Evolutionary conservation across 164 flowering plant genomes (phyloP).

Genomic region (Chimonanthus praecox): DNA sequence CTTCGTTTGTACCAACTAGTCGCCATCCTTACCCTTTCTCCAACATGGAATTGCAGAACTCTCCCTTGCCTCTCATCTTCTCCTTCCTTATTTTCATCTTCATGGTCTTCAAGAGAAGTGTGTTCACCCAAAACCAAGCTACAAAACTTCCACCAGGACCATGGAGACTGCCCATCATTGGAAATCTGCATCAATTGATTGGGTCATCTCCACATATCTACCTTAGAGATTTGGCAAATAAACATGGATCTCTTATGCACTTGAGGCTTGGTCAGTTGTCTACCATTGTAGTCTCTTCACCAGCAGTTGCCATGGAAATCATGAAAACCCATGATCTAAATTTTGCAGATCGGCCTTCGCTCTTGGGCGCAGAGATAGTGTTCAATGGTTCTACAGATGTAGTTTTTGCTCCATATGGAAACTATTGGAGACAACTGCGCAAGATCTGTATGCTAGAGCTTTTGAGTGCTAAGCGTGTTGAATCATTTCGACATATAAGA

Average conservation of each 20-base stretch:
- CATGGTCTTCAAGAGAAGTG: too few species aligned
- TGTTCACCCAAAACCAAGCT: too few species aligned
- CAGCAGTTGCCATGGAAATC: constrained; percentile 16
- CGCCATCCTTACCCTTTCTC: too few species aligned
- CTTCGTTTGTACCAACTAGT: too few species aligned
- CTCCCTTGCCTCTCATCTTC: neutral
- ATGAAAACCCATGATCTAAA: constrained; percentile 20
- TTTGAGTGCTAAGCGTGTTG: constrained; percentile 23
- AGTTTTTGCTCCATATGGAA: constrained; percentile 29
- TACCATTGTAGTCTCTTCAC: constrained; percentile 17
- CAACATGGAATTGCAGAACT: too few species aligned
- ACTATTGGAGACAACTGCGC: constrained; percentile 32
- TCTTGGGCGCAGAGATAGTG: constrained; percentile 6
- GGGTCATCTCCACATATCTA: neutral
- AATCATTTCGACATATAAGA: constrained; percentile 18
- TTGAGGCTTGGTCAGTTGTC: constrained; percentile 6
- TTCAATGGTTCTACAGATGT: constrained; percentile 12
- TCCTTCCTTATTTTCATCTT: neutral
- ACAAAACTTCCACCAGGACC: too few species aligned
- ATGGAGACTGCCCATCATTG: too few species aligned
- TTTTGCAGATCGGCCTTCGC: constrained; percentile 12
- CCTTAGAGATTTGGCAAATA: neutral
- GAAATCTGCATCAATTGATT: neutral
- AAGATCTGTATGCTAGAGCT: constrained; percentile 31
- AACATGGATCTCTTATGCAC: constrained; percentile 7